Conservation (phyloP, 75 land plant genomes). For the Larix kaempferi region DNA sequence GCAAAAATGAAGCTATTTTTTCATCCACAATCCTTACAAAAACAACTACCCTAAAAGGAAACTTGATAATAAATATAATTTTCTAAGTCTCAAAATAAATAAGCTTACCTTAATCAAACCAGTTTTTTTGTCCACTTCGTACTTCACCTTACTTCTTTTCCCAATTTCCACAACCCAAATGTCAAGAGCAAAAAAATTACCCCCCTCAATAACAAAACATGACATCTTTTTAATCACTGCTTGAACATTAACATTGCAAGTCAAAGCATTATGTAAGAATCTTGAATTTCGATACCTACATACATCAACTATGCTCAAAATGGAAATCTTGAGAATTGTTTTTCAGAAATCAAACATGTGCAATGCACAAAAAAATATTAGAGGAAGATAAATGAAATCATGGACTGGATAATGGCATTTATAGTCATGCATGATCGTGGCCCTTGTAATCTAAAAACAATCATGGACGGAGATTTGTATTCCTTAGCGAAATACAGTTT, state of each 20-base stretch:
- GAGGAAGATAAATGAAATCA: no score
- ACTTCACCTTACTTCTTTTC: conserved; percentile 80
- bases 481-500: neutral
- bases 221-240: neutral
- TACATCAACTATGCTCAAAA: neutral
- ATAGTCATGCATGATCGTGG: no score
- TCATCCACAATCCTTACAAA: no score
- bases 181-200: neutral
- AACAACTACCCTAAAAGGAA: no score
- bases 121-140: conserved; percentile 76
- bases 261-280: neutral
- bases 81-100: neutral
- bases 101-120: conserved; percentile 61
- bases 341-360: neutral
- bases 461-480: neutral
- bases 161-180: conserved; percentile 63
- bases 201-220: neutral
- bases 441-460: neutral
- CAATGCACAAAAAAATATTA: no score
- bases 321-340: neutral
- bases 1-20: no score
- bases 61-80: neutral
- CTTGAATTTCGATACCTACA: neutral
- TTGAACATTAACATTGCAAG: neutral
- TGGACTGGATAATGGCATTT: no score